phyloP scores from a whole-genome alignment of 768 basidiomycete species.

The Termitomyces bulborhizus region DNA sequence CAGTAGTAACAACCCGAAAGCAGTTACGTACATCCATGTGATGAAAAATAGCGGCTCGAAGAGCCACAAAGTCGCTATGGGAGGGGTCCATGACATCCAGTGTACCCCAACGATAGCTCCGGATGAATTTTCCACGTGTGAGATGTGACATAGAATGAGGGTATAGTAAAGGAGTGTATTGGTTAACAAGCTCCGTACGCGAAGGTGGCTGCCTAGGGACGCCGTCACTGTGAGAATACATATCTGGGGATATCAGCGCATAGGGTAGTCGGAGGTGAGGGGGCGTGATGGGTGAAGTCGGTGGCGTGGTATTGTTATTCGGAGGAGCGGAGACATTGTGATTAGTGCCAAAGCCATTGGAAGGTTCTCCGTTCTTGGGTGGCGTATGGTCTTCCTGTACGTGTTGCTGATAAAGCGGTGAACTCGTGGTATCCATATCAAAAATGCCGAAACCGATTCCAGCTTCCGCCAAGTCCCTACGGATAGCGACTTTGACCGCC shows the following conservation, averaged over 20 bases:
- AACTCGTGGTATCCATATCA: constrained; percentile 51
- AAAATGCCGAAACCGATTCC: constrained; percentile 90
- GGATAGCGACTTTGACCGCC: constrained; percentile 73
- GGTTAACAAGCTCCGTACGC: constrained; percentile 67
- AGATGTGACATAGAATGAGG: constrained; percentile 31
- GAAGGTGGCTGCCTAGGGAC: constrained; percentile 50
- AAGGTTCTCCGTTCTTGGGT: constrained; percentile 42
- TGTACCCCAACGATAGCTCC: constrained; percentile 79
- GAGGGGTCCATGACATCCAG: constrained; percentile 73
- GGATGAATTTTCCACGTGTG: constrained; percentile 55
- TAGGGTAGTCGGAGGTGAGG: constrained; percentile 70
- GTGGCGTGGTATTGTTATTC: constrained; percentile 48
- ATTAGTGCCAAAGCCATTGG: constrained; percentile 45
- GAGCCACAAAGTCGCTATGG: constrained; percentile 76
- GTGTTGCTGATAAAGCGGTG: constrained; percentile 37
- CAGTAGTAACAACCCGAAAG: constrained; percentile 9
- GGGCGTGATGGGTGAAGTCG: constrained; percentile 58
- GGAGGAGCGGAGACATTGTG: constrained; percentile 47
- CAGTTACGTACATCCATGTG: constrained; percentile 71
- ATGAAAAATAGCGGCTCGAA: constrained; percentile 78
- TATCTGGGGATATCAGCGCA: constrained; percentile 78
- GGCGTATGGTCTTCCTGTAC: constrained; percentile 37
- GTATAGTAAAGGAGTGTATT: constrained; percentile 60
- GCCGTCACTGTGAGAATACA: constrained; percentile 81
- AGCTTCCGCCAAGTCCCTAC: constrained; percentile 74